Evolutionary conservation across 768 basidiomycete genomes (phyloP), one percentile per base, ranked within the genome.

Genomic region (Lactarius hengduanensis): DNA sequence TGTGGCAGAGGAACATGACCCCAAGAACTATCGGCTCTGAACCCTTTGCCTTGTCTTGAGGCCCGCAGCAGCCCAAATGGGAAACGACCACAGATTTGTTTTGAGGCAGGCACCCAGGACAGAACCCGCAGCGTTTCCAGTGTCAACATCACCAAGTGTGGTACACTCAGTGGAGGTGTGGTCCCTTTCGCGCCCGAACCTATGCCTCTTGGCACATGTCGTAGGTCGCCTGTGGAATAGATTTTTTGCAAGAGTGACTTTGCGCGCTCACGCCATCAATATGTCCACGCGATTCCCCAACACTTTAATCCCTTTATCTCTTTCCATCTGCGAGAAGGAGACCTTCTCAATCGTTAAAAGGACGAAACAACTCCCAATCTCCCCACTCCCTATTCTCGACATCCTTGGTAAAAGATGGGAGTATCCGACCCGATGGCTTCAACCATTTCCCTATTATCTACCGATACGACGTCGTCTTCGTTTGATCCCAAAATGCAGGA

Each of bases 381-480:
- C 18, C 10, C 15, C 13, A 18, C 20, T 3, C 4, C 36, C 11
- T n/a, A 16, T 18, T 58, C 36, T 40, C 38, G 4, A 34, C 57
- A n/a, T 40, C 20, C 11, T 58, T 15, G 11, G 18, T 40, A n/a
- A 58, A 40, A 47, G 22, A 32, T 45, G 43, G 43, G 32, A 13
- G 6, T 2, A 9, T 47, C 41, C 7, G 13, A 32, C 59, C 60
- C 41, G 10, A 30, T n/a, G n/a, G 16, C 62, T 16, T 63, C 66
- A 5, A 57, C 32, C 11, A 28, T 43, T 22, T 61, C 66, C 6
- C 16, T 67, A 9, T 40, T 64, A 8, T 60, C 66, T 59, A 64
- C 66, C 41, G 20, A 68, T 22, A 63, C 66, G 2, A 64, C 62
- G 8, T 64, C 66, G 53, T 68, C 66, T 13, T 50, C 66, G 47